Base-by-base conservation (phyloP, 306 rosid genomes). In the Inga oerstediana region DNA sequence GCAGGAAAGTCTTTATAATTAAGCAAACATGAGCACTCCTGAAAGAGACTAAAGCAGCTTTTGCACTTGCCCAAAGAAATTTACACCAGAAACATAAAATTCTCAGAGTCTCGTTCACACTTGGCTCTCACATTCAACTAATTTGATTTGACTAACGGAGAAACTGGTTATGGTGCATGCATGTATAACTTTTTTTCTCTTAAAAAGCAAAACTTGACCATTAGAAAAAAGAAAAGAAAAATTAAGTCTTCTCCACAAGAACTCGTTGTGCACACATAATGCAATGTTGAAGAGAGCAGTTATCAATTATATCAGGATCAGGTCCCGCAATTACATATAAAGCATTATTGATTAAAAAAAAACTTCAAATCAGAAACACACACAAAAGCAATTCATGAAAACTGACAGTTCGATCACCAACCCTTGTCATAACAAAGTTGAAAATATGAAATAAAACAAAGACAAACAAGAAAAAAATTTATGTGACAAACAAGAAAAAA, bases 31-130 rank as follows among this genome's bases (percentile, higher is more conserved):
- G 64, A 80, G 81, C 82, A 79, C 83, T 56, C 56, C 72, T 76
- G 87, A 88, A 82, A 83, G 86, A 76, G 90, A 89, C 84, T 68
- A 88, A 71, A 66, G 85, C 85, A 80, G 78, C 45, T 71, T 79
- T 54, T 48, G 72, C 79, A 80, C 72, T 79, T 67, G 43, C 79
- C 81, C 67, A 86, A 70, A 76, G 54, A 79, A 20, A 70, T 69
- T 79, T 70, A 79, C 82, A 70, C 58, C 78, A 83, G 71, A 84
- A 37, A 85, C 78, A 76, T 52, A 56, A 64, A 66, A 69, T 74
- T 75, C 79, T 54, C n/a, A 65, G 22, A 75, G 58, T 75, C 32
- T 22, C 43, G 69, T 79, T 82, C 72, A 52, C 72, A 43, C 79
- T n/a, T 41, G 43, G 82, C 75, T 82, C 79, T 80, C 17, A 89